Percentiles rank a stretch among this genome's conserved stretches.
phyloP scores from a whole-genome alignment of 1,284 basidiomycete species.

The Somion occarium region DNA sequence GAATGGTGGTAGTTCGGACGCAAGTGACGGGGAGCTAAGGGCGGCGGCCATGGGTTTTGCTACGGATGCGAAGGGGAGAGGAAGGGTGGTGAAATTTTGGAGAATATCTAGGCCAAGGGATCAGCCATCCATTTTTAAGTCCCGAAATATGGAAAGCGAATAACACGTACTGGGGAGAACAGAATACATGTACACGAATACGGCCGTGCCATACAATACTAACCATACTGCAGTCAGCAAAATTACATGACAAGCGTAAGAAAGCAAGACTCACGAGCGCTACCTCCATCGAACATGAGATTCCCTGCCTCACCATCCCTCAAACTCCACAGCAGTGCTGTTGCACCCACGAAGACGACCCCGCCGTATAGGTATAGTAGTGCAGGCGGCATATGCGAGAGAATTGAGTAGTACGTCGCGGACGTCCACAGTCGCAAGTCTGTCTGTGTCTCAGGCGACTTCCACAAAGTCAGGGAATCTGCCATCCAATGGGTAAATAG shows the following conservation, averaged over 20 bases:
- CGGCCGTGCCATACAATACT: conserved; percentile 72
- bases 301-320: conserved; percentile 72
- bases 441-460: conserved; percentile 60
- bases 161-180: conserved; percentile 66
- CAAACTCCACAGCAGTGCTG: conserved; percentile 71
- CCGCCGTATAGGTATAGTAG: conserved; percentile 50
- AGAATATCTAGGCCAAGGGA: conserved; percentile 43
- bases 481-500: conserved; percentile 86
- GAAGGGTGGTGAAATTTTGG: conserved; percentile 51
- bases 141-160: neutral
- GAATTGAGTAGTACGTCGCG: conserved; percentile 71
- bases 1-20: conserved; percentile 19
- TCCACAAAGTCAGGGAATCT: conserved; percentile 80
- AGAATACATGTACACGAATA: conserved; percentile 64
- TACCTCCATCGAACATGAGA: conserved; percentile 83
- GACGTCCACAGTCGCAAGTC: conserved; percentile 76
- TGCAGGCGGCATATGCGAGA: conserved; percentile 56
- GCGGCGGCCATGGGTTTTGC: conserved; percentile 8
- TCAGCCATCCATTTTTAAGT: conserved; percentile 3
- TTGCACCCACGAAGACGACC: conserved; percentile 53
- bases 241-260: conserved; percentile 2
- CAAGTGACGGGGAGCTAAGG: conserved; percentile 16
- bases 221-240: conserved; percentile 9
- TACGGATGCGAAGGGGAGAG: conserved; percentile 27
- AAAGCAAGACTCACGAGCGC: conserved; percentile 57